Evolutionary conservation across 306 rosid species (phyloP).

Genomic region (Malus orientalis): DNA sequence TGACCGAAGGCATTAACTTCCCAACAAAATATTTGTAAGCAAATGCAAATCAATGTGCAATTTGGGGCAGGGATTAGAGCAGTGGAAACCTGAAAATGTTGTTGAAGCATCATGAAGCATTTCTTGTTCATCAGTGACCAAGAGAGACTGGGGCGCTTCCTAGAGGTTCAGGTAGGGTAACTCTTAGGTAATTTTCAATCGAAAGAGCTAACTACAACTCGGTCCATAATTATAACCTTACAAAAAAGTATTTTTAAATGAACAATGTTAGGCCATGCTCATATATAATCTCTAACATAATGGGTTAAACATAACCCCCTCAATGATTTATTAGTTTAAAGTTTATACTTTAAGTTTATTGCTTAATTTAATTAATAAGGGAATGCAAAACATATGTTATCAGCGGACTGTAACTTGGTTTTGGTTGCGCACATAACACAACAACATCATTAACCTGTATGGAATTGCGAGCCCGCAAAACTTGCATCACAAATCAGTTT

Average conservation of each 20-base stretch:
- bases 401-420: slow-evolving; percentile 78
- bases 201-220: not conserved
- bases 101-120: not conserved
- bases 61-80: not conserved
- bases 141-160: slow-evolving; percentile 9
- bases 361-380: slow-evolving; percentile 20
- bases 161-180: slow-evolving; percentile 23
- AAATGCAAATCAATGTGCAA: not conserved
- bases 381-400: slow-evolving; percentile 87
- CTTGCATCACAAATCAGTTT: too few relatives aligned
- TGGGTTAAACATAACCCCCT: slow-evolving; percentile 14
- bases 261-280: too few relatives aligned
- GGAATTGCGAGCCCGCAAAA: too few relatives aligned
- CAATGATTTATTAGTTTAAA: too few relatives aligned
- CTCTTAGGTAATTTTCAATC: slow-evolving; percentile 64
- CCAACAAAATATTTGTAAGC: slow-evolving; percentile 3
- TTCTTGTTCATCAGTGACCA: slow-evolving; percentile 16
- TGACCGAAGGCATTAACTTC: not conserved
- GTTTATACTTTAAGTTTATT: too few relatives aligned
- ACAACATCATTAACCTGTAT: slow-evolving; percentile 88
- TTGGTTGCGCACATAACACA: slow-evolving; percentile 88
- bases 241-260: too few relatives aligned
- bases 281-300: slow-evolving; percentile 25
- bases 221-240: too few relatives aligned
- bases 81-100: not conserved